Percentiles rank a stretch among this genome's conserved stretches.
Evolutionary conservation across 176 grass and related monocot genomes (phyloP).

Genomic region (Eleusine coracana): DNA sequence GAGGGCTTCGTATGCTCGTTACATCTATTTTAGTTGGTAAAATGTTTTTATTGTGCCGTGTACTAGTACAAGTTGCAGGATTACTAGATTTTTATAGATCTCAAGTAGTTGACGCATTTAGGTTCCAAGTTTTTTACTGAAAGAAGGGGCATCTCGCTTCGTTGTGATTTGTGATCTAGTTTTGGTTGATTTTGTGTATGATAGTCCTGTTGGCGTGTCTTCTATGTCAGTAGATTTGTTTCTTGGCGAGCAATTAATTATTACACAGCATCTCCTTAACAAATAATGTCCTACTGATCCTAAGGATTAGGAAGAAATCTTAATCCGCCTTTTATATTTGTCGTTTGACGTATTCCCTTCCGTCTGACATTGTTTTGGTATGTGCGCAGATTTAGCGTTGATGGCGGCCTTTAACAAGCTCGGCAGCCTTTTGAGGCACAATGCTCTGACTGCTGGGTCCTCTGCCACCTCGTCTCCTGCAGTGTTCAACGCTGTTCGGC

Average conservation of each 20-base stretch:
- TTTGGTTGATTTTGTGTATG: not conserved
- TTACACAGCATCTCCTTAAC: no score
- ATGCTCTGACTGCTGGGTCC: slow-evolving; percentile 34
- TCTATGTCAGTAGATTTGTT: not conserved
- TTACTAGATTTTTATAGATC: not conserved
- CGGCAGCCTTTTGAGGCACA: slow-evolving; percentile 66
- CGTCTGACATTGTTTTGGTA: not conserved
- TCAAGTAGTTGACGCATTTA: not conserved
- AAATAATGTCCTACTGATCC: not conserved
- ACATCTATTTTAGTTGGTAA: not conserved
- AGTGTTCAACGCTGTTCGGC: slow-evolving; percentile 56
- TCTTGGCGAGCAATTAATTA: not conserved
- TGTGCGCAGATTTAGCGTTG: slow-evolving; percentile 17
- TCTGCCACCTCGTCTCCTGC: slow-evolving; percentile 27
- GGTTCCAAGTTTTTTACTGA: not conserved
- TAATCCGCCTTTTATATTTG: not conserved
- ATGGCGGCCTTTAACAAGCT: slow-evolving; percentile 89
- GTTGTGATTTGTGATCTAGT: not conserved
- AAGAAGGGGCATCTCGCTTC: not conserved
- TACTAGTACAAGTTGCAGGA: not conserved
- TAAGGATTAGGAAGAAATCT: not conserved
- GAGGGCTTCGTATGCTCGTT: not conserved
- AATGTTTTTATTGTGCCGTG: not conserved
- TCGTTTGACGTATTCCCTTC: not conserved
- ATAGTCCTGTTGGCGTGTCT: no score